Base-by-base conservation (phyloP, 208 protist species). In the Strigomonas culicis region DNA sequence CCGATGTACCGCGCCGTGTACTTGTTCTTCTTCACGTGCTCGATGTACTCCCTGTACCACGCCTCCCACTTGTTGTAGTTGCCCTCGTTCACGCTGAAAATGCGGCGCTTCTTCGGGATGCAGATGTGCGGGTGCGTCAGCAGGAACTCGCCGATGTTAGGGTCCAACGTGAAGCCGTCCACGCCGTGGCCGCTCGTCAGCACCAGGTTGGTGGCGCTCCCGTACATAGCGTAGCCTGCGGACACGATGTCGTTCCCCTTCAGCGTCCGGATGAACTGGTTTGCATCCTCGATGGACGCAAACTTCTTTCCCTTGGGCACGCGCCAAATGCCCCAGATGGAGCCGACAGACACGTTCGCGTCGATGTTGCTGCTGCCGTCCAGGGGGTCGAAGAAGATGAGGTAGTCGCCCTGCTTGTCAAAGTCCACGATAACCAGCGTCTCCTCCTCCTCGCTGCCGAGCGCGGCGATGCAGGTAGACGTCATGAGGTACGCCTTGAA, bases 61-160 rank as follows among this genome's bases (percentile, higher is more conserved):
- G 69, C 70, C 63, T 90, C 82, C 83, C 84, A 95, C 68, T 75
- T 74, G 58, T 68, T 50, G 49, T 72, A 75, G 69, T 97, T 94
- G 55, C 95, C 98, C 70, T 99, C 97, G 83, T 99, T 99, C 39
- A 98, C 87, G n/a, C 96, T 98, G 84, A 98, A 99, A 51, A 99
- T 99, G 21, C 70, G 73, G 51, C 95, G 92, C 39, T 83, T 82
- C 59, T 79, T 71, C 6, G 95, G 94, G 47, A 98, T 89, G 49
- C 72, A 94, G 63, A 98, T 91, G 69, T 98, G 81, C 0, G 88
- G 84, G 68, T 99, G 96, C 0, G 98, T 99, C 4, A 98, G 81
- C 22, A 99, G 82, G 70, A 99, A 99, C 74, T 99, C 98, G 44
- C 98, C 98, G 46, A 98, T 80, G 49, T 79, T 87, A 1, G 94